Evolutionary conservation across 192 early-diverging fungal genomes (phyloP).

Genomic region (Coemansia sp.): DNA sequence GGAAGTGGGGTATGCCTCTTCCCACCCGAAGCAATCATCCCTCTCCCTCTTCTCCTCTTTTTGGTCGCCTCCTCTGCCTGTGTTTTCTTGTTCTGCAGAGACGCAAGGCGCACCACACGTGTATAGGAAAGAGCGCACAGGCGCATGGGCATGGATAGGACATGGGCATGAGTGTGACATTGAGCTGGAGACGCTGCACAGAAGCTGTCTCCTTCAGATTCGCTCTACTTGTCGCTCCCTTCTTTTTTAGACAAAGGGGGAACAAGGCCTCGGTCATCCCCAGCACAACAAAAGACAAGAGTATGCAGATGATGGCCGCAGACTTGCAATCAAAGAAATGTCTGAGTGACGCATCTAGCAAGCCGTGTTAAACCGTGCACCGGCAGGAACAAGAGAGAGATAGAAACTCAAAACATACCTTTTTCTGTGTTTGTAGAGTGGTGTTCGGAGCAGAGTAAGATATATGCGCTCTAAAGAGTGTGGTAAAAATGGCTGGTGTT

Average conservation of each 20-base stretch:
- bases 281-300: not conserved
- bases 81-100: not conserved
- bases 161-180: no score
- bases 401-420: not conserved
- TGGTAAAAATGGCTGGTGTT: not conserved
- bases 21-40: not conserved
- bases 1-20: not conserved
- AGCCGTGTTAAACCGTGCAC: no score
- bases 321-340: not conserved
- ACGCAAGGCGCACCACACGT: slow-evolving; percentile 19
- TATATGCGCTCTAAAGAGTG: no score
- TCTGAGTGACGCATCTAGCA: no score
- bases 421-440: not conserved
- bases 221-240: not conserved
- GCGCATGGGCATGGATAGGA: not conserved
- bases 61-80: not conserved
- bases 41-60: no score
- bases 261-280: not conserved
- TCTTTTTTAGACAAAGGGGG: not conserved
- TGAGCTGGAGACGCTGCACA: not conserved
- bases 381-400: no score
- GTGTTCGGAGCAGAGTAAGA: not conserved
- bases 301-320: not conserved
- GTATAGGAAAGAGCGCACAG: not conserved
- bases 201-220: not conserved